Base-by-base conservation (phyloP, 176 grass and related monocot genomes). In the Luzula sylvatica region DNA sequence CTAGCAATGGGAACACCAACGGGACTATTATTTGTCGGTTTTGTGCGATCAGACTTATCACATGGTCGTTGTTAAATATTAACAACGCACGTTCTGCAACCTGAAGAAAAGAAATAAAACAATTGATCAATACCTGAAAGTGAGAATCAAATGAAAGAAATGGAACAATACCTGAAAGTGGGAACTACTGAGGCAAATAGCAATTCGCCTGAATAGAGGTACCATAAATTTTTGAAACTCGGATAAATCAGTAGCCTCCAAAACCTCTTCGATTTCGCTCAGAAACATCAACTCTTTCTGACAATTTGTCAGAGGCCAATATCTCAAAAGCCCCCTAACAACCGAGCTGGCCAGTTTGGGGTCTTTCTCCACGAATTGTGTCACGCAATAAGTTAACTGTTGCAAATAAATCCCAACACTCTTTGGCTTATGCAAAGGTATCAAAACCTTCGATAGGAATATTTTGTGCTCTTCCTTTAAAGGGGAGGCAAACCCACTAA, bases 281-380 rank as follows among this genome's bases (percentile, higher is more conserved):
- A 98, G 67, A 80, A 98, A 87, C 93, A 98, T 98, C 55, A 98
- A 81, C 48, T 98, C 93, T 72, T 98, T 98, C 68, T 98, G 93
- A 70, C 86, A 75, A 68, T 80, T 98, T 56, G 86, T 98, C 46
- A 98, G 51, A 0, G 93, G 86, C 93, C 86, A 98, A 80, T 87
- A 98, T 61, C 64, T 98, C 38, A 98, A 59, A 47, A 98, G 40
- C 48, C 93, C 93, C 14, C 67, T 52, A 20, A 92, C 72, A 27
- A 98, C 69, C 26, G 75, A 83, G 24, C 74, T 77, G 8, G 82
- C 78, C 29, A 98, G 70, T 63, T 87, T 87, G 16, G 93, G 86
- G 14, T 98, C 93, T 81, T 92, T 98, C 9, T 98, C 93, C 54
- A 98, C 29, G 72, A 83, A 98, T 41, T 98, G 93, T 16, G 73